These are phyloP conservation scores for Moringa oleifera DNA, from an alignment of 345 rosid species.

Conservation along the genomic window DNA sequence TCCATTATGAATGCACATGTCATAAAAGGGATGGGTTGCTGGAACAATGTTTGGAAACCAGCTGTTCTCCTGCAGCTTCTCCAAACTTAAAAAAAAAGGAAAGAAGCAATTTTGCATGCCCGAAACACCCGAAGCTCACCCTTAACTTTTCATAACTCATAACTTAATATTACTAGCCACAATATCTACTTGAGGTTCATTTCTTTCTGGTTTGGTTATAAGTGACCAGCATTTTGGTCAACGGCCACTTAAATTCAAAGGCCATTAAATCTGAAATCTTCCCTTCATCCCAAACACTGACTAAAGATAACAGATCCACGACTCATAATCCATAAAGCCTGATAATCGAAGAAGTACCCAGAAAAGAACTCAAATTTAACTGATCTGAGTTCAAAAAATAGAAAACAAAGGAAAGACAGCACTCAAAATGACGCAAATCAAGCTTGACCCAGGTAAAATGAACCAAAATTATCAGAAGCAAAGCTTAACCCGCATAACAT, in stretches of 20 bases:
- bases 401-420: neutral
- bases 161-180: neutral
- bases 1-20: neutral
- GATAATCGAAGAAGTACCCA: neutral
- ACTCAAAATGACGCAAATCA: no score
- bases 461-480: no score
- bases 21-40: neutral
- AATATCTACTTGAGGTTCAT: neutral
- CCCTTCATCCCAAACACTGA: neutral
- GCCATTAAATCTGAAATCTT: neutral
- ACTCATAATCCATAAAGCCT: neutral
- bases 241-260: no score
- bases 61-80: neutral
- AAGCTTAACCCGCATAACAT: neutral
- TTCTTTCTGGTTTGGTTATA: neutral
- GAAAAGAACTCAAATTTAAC: no score
- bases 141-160: no score
- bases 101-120: no score
- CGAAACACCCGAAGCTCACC: no score
- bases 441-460: neutral
- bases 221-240: neutral
- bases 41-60: neutral
- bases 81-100: no score
- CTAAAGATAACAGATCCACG: neutral
- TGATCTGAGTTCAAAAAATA: no score